A percentile compares a stretch with the other conserved stretches of the same genome.
phyloP scores from a whole-genome alignment of 1,284 basidiomycete species.

The Wolfiporia cocos region DNA sequence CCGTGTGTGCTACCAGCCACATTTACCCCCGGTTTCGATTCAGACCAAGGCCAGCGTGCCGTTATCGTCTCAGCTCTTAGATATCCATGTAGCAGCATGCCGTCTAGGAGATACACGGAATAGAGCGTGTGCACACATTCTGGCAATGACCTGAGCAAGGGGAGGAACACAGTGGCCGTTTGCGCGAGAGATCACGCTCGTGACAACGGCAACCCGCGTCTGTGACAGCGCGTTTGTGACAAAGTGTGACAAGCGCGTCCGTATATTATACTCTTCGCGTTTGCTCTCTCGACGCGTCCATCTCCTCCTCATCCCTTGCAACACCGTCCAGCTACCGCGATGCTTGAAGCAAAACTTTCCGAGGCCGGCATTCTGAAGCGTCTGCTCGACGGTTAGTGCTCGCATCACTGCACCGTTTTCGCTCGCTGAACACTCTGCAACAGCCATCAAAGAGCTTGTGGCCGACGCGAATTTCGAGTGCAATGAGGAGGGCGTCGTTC shows the following conservation, averaged over 20 bases:
- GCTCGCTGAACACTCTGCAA: constrained; percentile 10
- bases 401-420: not conserved
- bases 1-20: too few relatives aligned
- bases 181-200: too few relatives aligned
- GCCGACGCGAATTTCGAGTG: constrained; percentile 99
- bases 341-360: constrained; percentile 88
- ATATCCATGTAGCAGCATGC: too few relatives aligned
- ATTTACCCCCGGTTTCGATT: too few relatives aligned
- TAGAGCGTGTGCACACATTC: too few relatives aligned
- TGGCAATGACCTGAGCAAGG: too few relatives aligned
- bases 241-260: constrained; percentile 10
- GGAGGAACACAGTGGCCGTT: too few relatives aligned
- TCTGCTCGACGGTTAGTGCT: constrained; percentile 73
- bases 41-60: not conserved
- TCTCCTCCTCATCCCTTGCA: constrained; percentile 7
- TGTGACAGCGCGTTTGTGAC: constrained; percentile 8
- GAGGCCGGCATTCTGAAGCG: constrained; percentile 84
- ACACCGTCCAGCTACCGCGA: constrained; percentile 30
- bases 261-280: constrained; percentile 8
- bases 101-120: too few relatives aligned
- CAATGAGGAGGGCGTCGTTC: constrained; percentile 90
- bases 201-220: too few relatives aligned
- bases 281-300: constrained; percentile 5
- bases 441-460: constrained; percentile 97
- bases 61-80: too few relatives aligned